Percentiles rank a stretch among this genome's conserved stretches.
phyloP scores from a whole-genome alignment of 805 yeast species.

The Scheffersomyces ergatensis region DNA sequence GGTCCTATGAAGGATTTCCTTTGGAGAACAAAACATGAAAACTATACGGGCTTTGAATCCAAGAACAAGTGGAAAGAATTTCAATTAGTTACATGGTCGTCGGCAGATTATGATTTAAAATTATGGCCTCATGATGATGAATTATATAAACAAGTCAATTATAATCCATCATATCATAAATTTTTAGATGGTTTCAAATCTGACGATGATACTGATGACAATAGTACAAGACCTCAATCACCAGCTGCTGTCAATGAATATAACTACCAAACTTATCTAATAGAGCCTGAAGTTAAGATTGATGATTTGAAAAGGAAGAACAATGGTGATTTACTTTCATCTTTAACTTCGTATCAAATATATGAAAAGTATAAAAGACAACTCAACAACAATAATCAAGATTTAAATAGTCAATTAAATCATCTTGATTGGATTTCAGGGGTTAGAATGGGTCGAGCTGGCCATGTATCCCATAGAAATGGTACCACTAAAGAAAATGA shows the following conservation, averaged over 20 bases:
- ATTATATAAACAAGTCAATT: slow-evolving; percentile 34
- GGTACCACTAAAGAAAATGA: slow-evolving; percentile 7
- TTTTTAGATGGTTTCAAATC: slow-evolving; percentile 6
- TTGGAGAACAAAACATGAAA: slow-evolving; percentile 62
- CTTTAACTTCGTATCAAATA: slow-evolving; percentile 33
- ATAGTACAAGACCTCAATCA: slow-evolving; percentile 2
- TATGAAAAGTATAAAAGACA: slow-evolving; percentile 35
- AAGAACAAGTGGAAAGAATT: slow-evolving; percentile 72
- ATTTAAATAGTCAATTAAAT: slow-evolving; percentile 44
- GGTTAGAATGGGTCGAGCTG: slow-evolving; percentile 66
- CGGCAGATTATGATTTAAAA: slow-evolving; percentile 73
- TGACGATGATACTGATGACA: slow-evolving; percentile 3
- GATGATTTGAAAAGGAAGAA: slow-evolving; percentile 29
- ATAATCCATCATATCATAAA: slow-evolving; percentile 25
- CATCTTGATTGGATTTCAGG: slow-evolving; percentile 94
- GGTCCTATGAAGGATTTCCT: slow-evolving; percentile 85
- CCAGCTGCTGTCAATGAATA: slow-evolving; percentile 6
- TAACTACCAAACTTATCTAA: slow-evolving; percentile 31
- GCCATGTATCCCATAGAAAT: slow-evolving; percentile 30
- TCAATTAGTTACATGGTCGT: slow-evolving; percentile 92
- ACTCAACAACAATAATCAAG: not conserved
- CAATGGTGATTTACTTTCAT: slow-evolving; percentile 32
- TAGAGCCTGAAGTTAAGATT: slow-evolving; percentile 34
- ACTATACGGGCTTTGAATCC: slow-evolving; percentile 44
- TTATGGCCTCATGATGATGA: slow-evolving; percentile 66